Evolutionary conservation across 495 filamentous ascomycete species (phyloP), one percentile per base, ranked within the genome.

Genomic region (Melanomma pulvis-pyrius): DNA sequence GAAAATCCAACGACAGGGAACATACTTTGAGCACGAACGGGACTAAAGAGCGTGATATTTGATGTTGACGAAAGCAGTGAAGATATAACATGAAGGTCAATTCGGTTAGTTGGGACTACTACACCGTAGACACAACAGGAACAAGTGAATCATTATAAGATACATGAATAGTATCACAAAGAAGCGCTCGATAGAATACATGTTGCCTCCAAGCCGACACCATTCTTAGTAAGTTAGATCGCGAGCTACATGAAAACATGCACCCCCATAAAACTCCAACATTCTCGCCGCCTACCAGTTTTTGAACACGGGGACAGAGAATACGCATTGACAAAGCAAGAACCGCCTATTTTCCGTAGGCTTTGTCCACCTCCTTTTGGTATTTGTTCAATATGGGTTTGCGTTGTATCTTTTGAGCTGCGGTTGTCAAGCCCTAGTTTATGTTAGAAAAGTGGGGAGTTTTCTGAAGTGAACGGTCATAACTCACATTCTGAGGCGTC

Each of bases 401-500:
- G 67, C 89, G 83, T 78, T 91, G 90, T 39, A 91, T 78, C 79
- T 91, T 92, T 77, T 90, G 87, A n/a, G 89, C 89, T 3, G 87
- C 87, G 7, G 89, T 92, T 13, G 87, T 83, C 21, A 91, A 73
- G 61, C 77, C 76, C 88, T 91, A 66, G 59, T 19, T 49, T 30
- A 25, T 25, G 65, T 80, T 72, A 81, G 75, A 17, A 56, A 39
- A 48, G 4, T 55, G 22, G 21, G 15, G 55, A 52, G 12, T 8
- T 26, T 4, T 2, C 48, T 47, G 21, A 47, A 52, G n/a, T n/a
- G n/a, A n/a, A n/a, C n/a, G n/a, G n/a, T 52, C 8, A 51, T n/a
- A 11, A 83, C 92, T 87, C 82, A 96, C 93, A 79, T 96, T 98
- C 57, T 96, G 90, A 54, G 94, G 90, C 26, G 90, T 97, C 94